phyloP scores from a whole-genome alignment of 2,329 filamentous ascomycete species.

The Clarireedia sp. region DNA sequence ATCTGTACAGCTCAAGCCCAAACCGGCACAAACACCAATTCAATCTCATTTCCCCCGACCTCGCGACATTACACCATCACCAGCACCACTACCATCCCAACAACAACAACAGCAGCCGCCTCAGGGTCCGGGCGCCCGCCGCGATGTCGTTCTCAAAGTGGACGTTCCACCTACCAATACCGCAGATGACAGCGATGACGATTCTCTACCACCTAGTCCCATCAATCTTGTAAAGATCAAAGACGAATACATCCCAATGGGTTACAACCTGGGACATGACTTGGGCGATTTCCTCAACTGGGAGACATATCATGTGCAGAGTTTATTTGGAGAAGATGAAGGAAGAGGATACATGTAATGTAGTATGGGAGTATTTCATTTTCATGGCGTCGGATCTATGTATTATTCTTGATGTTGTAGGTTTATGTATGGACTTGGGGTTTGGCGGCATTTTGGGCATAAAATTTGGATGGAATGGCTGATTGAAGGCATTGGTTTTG shows the following conservation, averaged over 20 bases:
- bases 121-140: neutral
- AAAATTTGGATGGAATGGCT: no score
- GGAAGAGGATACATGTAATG: conserved; percentile 1
- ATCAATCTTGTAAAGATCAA: conserved; percentile 16
- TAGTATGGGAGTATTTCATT: neutral
- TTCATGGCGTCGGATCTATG: neutral
- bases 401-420: neutral
- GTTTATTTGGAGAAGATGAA: conserved; percentile 7
- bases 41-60: neutral
- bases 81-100: neutral
- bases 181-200: neutral
- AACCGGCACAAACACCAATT: neutral
- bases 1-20: neutral
- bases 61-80: neutral
- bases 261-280: conserved; percentile 52
- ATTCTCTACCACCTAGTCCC: conserved; percentile 20
- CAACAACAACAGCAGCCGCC: neutral
- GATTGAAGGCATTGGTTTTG: no score
- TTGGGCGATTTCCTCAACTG: conserved; percentile 50
- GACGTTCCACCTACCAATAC: neutral
- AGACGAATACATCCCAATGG: conserved; percentile 45
- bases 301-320: conserved; percentile 33
- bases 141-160: neutral
- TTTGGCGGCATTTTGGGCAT: neutral
- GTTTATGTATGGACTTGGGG: neutral